Base-by-base conservation (phyloP, 352 stramenopile genomes). In the Globisporangium perplexum region DNA sequence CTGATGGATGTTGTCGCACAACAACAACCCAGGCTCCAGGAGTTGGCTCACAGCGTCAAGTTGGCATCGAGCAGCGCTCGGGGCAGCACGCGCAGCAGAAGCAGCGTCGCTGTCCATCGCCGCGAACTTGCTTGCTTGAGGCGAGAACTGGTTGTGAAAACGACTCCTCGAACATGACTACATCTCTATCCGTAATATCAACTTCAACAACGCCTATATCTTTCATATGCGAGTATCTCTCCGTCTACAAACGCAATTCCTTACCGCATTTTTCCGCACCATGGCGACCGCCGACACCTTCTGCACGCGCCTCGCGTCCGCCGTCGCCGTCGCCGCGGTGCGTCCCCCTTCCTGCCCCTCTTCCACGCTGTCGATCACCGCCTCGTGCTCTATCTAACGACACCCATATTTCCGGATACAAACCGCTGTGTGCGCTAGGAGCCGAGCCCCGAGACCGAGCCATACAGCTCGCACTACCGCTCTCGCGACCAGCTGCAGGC, bases 401-500 rank as follows among this genome's bases (percentile, higher is more conserved):
- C 5, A 39, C 33, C 33, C 11, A 18, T 18, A 17, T 39, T 12
- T 11, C 12, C 33, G 14, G 4, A 4, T 39, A 18, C 12, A 3
- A 5, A 12, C 33, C 33, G 4, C 30, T 30, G 7, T 35, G 10
- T 12, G 30, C 30, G 1, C 33, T 18, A 50, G 75, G 62, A 71
- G 55, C 66, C 69, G 50, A 77, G 69, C 46, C 70, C 77, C 5
- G 73, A 84, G 50, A 55, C 66, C 36, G 64, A 59, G 50, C 74
- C 77, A 36, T 83, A 84, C 62, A 62, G 57, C 28, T 66, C 71
- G 33, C 66, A 75, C 42, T 86, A 86, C 60, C 71, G 67, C 26
- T 66, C 70, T 33, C 63, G 80, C 33, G 71, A 86, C 60, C 76
- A 77, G 50, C 57, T 86, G 28, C 68, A 77, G 51, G 83, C 80